A percentile compares a stretch with the other conserved stretches of the same genome.
phyloP scores from a whole-genome alignment of 108 stramenopile species.

The Stephanodiscus triporus region DNA sequence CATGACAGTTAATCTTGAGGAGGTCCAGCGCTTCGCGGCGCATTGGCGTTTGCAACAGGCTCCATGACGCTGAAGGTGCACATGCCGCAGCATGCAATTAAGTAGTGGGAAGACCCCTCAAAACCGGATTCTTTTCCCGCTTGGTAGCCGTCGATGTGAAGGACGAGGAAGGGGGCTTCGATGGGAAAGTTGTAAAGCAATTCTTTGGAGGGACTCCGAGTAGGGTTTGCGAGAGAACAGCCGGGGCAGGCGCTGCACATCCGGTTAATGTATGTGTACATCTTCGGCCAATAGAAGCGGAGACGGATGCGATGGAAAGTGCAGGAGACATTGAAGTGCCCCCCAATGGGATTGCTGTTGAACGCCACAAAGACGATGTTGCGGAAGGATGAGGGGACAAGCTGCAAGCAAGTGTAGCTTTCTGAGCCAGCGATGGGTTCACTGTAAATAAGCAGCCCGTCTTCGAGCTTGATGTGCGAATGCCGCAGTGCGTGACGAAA shows the following conservation, averaged over 20 bases:
- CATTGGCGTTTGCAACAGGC: background rate
- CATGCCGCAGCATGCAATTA: constrained; percentile 3
- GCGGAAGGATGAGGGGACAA: background rate
- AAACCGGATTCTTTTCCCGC: constrained; percentile 16
- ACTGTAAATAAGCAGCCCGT: background rate
- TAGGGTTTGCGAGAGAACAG: background rate
- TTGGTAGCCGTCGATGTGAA: too few relatives aligned
- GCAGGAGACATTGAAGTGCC: too few relatives aligned
- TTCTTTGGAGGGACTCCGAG: background rate
- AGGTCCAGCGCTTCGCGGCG: constrained; percentile 5
- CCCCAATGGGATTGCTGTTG: background rate
- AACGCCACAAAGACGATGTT: background rate
- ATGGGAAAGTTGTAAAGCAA: background rate
- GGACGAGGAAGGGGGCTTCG: constrained; percentile 6
- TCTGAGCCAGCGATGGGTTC: background rate
- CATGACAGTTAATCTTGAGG: constrained; percentile 15
- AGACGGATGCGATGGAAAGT: too few relatives aligned
- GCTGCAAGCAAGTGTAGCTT: background rate
- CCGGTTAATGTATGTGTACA: too few relatives aligned
- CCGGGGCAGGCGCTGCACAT: too few relatives aligned
- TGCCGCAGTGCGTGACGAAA: too few relatives aligned
- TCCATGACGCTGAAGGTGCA: background rate
- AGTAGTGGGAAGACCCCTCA: background rate
- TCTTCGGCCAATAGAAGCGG: too few relatives aligned
- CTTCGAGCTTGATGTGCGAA: background rate